Conservation (phyloP, 2,329 filamentous ascomycete genomes). For the Drechslerella coelobrocha region DNA sequence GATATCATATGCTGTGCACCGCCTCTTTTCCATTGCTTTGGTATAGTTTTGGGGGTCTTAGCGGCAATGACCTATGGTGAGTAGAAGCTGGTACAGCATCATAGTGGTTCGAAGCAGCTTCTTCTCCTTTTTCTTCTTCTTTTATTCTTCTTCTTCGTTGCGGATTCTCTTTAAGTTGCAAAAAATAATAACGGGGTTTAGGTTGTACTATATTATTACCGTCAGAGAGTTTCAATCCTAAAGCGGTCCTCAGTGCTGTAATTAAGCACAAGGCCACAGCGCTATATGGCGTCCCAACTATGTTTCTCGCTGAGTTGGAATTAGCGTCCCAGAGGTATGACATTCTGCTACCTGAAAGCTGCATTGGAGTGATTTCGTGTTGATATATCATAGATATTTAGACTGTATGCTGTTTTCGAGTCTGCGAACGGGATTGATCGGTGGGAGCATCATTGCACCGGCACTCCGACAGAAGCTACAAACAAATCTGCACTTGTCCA, state of each 20-base stretch:
- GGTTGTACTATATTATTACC: slow-evolving; percentile 84
- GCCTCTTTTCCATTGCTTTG: slow-evolving; percentile 90
- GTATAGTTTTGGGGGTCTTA: slow-evolving; percentile 89
- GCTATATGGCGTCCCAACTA: slow-evolving; percentile 71
- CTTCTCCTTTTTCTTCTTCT: too few species aligned
- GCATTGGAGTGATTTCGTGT: too few species aligned
- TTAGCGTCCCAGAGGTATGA: slow-evolving; percentile 63
- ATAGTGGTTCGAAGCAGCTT: too few species aligned
- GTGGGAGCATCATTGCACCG: slow-evolving; percentile 80
- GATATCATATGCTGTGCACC: slow-evolving; percentile 85
- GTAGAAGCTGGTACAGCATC: too few species aligned
- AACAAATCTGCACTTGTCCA: slow-evolving; percentile 72
- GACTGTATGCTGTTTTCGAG: slow-evolving; percentile 65
- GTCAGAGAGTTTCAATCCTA: slow-evolving; percentile 82
- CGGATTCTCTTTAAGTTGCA: too few species aligned
- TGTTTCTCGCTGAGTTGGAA: slow-evolving; percentile 86
- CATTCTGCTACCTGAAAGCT: slow-evolving; percentile 66
- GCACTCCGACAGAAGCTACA: slow-evolving; percentile 80
- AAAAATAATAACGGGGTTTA: slow-evolving; percentile 56
- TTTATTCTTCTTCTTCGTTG: too few species aligned
- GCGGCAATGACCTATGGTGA: slow-evolving; percentile 77
- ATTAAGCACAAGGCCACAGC: slow-evolving; percentile 70
- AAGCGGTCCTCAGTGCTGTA: slow-evolving; percentile 70
- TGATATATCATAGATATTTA: slow-evolving; percentile 57
- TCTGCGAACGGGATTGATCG: slow-evolving; percentile 87